Base-by-base conservation (phyloP, 139 green algal genomes). In the Closterium sp. region DNA sequence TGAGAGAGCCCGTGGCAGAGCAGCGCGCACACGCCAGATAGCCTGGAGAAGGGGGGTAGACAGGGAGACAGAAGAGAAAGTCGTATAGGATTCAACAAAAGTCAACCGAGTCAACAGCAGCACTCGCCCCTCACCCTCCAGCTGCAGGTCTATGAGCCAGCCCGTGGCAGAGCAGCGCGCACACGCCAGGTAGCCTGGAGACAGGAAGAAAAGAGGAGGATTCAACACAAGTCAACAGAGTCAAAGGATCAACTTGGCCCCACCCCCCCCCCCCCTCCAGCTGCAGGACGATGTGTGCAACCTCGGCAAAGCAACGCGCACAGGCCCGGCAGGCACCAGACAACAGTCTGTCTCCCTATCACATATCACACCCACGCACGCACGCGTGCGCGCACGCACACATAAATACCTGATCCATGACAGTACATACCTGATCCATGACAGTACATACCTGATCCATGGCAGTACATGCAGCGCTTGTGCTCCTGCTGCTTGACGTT, bases 401-500 rank as follows among this genome's bases (percentile, higher is more conserved):
- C 32, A 38, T 4, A 38, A 2, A 38, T n/a, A n/a, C n/a, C n/a
- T n/a, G n/a, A n/a, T n/a, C 32, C 38, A 50, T 50, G 38, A 9
- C 38, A 50, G 38, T 13, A 50, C 38, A 50, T n/a, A n/a, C n/a
- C n/a, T n/a, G n/a, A n/a, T n/a, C 32, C 38, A 50, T 50, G 38
- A 9, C 38, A 50, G 38, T 13, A 50, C 38, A 50, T 50, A 94
- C 92, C 92, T 11, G 21, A 70, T 24, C 94, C 96, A 89, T 96
- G 94, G 92, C 97, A 98, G 94, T 98, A 98, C 73, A 97, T 91
- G 94, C 97, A 98, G 1, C 94, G 94, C 91, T 96, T 94, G 91
- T 96, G 95, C 31, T 94, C 94, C 93, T 99, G 97, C 89, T 96
- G 94, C 93, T 97, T 97, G 28, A 98, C 96, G 95, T 99, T 99